phyloP scores from a whole-genome alignment of 2,329 filamentous ascomycete species.

The Raffaelea arxii region DNA sequence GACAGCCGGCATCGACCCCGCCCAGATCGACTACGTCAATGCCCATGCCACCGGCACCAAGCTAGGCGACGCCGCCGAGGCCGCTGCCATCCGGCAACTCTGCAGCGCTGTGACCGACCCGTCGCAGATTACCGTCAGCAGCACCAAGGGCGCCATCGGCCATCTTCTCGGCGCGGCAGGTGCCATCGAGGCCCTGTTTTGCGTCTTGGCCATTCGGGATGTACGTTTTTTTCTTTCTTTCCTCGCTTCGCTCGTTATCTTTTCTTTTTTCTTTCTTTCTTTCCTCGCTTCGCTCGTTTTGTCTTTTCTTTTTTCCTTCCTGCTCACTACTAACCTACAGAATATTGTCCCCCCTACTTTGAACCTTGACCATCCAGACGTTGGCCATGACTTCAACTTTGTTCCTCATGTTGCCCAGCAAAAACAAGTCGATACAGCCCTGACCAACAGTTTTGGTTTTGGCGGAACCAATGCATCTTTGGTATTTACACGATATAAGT shows the following conservation, averaged over 20 bases:
- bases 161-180: slow-evolving; percentile 89
- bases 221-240: slow-evolving; percentile 38
- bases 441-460: slow-evolving; percentile 97
- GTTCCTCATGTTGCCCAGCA: slow-evolving; percentile 64
- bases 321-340: slow-evolving; percentile 30
- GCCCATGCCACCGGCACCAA: slow-evolving; percentile 86
- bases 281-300: background rate
- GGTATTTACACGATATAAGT: slow-evolving; percentile 53
- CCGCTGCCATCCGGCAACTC: slow-evolving; percentile 66
- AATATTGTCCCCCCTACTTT: slow-evolving; percentile 75
- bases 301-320: background rate
- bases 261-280: background rate
- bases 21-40: slow-evolving; percentile 80
- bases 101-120: slow-evolving; percentile 59
- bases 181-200: slow-evolving; percentile 80
- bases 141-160: slow-evolving; percentile 87
- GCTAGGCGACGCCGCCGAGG: slow-evolving; percentile 83
- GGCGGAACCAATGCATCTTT: slow-evolving; percentile 91
- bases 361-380: slow-evolving; percentile 61
- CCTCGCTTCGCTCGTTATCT: background rate
- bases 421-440: slow-evolving; percentile 58
- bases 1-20: slow-evolving; percentile 59
- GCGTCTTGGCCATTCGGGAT: slow-evolving; percentile 67
- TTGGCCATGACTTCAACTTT: slow-evolving; percentile 74
- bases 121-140: slow-evolving; percentile 63